phyloP scores from a whole-genome alignment of 768 basidiomycete species.

The Russula olivacea region DNA sequence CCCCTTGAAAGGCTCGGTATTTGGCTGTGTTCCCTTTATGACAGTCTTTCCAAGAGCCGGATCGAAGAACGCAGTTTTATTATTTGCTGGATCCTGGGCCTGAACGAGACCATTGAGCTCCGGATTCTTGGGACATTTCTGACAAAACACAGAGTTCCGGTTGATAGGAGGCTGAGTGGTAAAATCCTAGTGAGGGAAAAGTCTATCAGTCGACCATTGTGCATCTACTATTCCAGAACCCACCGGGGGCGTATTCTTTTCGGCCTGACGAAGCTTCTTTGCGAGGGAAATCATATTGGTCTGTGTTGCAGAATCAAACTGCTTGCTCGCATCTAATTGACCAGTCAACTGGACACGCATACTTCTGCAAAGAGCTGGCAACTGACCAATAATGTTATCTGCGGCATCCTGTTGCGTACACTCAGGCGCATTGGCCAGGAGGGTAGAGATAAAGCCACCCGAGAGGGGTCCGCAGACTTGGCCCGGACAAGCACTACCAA shows the following conservation, averaged over 20 bases:
- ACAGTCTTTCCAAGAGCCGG: slow-evolving; percentile 36
- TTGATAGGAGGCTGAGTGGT: slow-evolving; percentile 43
- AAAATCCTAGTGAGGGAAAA: slow-evolving; percentile 39
- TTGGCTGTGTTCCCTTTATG: slow-evolving; percentile 40
- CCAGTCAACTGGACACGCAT: neutral
- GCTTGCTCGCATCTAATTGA: slow-evolving; percentile 42
- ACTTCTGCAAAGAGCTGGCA: neutral
- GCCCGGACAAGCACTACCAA: slow-evolving; percentile 44
- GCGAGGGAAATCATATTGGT: slow-evolving; percentile 49
- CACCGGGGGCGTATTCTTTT: slow-evolving; percentile 58
- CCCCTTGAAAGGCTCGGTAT: slow-evolving; percentile 30
- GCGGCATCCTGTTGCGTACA: slow-evolving; percentile 56
- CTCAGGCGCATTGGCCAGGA: slow-evolving; percentile 47
- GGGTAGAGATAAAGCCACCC: slow-evolving; percentile 45
- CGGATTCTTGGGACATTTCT: slow-evolving; percentile 34
- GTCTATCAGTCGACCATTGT: neutral
- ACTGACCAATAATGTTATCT: slow-evolving; percentile 49
- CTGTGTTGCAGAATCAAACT: slow-evolving; percentile 47
- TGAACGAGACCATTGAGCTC: slow-evolving; percentile 36
- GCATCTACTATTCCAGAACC: neutral
- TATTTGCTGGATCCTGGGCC: slow-evolving; percentile 34
- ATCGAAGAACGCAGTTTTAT: slow-evolving; percentile 33
- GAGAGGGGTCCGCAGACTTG: slow-evolving; percentile 45
- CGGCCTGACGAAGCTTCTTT: slow-evolving; percentile 46
- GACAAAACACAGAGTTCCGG: slow-evolving; percentile 48